Percentiles rank a stretch among this genome's conserved stretches.
These are phyloP conservation scores for Taphrina wiesneri DNA, from an alignment of 1,139 yeast genomes.

Conservation along the genomic window DNA sequence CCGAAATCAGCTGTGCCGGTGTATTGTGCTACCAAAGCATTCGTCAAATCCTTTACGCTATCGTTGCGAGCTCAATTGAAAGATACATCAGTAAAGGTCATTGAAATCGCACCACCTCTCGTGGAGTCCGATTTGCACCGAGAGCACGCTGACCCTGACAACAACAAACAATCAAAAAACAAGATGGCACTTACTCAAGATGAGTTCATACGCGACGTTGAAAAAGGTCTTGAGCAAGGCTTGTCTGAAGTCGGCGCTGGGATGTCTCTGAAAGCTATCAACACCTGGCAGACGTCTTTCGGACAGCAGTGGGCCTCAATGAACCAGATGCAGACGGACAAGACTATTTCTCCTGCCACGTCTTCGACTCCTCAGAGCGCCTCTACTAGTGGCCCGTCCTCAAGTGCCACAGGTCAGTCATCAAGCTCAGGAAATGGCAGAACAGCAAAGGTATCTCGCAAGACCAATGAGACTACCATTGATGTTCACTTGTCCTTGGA, in stretches of 20 bases:
- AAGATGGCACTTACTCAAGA: constrained; percentile 16
- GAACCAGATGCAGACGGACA: not conserved
- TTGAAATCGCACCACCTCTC: constrained; percentile 18
- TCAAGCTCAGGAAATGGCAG: not conserved
- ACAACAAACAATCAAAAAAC: constrained; percentile 4
- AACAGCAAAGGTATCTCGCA: constrained; percentile 46
- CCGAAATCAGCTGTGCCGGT: constrained; percentile 5
- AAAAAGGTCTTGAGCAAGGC: constrained; percentile 11
- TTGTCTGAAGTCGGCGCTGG: constrained; percentile 22
- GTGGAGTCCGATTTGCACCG: constrained; percentile 16
- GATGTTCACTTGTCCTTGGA: constrained; percentile 80
- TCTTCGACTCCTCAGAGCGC: not conserved
- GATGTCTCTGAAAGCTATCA: not conserved
- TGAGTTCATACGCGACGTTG: constrained; percentile 16
- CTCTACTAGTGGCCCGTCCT: not conserved
- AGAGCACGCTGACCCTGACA: constrained; percentile 21
- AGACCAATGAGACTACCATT: constrained; percentile 90
- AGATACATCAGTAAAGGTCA: constrained; percentile 8
- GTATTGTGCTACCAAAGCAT: constrained; percentile 10
- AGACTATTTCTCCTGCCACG: not conserved
- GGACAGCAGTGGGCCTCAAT: constrained; percentile 1
- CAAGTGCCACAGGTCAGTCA: not conserved
- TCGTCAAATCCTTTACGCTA: constrained; percentile 27
- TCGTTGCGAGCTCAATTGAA: constrained; percentile 26
- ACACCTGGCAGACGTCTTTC: constrained; percentile 17